These are phyloP conservation scores for Candida insectalens DNA, from an alignment of 805 yeast species.

Conservation along the genomic window DNA sequence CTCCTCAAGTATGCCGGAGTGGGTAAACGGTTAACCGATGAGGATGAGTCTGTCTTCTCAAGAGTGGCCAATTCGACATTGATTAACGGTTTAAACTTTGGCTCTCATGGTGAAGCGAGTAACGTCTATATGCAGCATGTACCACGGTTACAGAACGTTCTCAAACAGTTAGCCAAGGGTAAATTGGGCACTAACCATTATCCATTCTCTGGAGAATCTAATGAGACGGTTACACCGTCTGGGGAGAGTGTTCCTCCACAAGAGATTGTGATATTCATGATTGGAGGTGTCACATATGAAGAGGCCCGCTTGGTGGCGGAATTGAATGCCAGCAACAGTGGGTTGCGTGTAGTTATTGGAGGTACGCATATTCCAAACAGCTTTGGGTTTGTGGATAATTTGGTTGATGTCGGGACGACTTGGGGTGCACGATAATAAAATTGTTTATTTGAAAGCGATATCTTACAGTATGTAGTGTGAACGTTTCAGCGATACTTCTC, in stretches of 20 bases:
- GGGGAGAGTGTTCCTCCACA: conserved; percentile 32
- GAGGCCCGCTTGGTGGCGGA: conserved; percentile 80
- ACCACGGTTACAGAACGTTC: conserved; percentile 53
- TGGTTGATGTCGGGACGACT: conserved; percentile 12
- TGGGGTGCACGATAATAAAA: conserved; percentile 12
- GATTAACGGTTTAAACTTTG: conserved; percentile 25
- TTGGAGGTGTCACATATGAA: conserved; percentile 90
- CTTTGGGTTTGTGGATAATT: conserved; percentile 24
- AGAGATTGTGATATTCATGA: conserved; percentile 60
- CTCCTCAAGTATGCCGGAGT: conserved; percentile 37
- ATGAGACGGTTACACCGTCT: conserved; percentile 2
- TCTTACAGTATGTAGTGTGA: background rate
- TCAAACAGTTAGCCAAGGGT: conserved; percentile 32
- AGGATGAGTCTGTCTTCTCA: conserved; percentile 22
- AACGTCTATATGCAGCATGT: conserved; percentile 87
- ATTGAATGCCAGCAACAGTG: conserved; percentile 45
- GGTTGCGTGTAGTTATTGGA: conserved; percentile 68
- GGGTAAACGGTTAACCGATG: conserved; percentile 30
- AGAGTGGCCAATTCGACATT: conserved; percentile 14
- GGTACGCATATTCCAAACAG: conserved; percentile 57
- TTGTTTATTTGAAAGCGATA: conserved; percentile 10
- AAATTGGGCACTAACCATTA: conserved; percentile 26
- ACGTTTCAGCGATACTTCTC: conserved; percentile 46
- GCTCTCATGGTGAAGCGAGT: conserved; percentile 34
- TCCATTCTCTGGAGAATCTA: conserved; percentile 9